Base-by-base conservation (phyloP, 495 filamentous ascomycete genomes). In the Neurospora africana region DNA sequence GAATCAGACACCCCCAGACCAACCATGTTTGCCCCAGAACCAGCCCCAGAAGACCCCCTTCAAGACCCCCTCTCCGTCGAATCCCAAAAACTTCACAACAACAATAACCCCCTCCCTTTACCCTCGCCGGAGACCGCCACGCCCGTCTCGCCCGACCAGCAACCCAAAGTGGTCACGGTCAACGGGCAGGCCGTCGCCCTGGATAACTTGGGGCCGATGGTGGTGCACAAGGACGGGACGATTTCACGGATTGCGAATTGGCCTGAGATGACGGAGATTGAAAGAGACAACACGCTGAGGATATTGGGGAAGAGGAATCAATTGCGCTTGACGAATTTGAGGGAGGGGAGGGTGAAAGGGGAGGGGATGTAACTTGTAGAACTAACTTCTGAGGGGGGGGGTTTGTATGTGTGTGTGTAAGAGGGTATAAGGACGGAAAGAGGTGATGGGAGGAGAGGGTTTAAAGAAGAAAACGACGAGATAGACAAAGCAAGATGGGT, bases 191-290 rank as follows among this genome's bases (percentile, higher is more conserved):
- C 83, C 1, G 82, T 89, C 3, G 83, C 81, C 19, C 79, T 91
- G 0, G 88, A 90, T 76, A 83, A 86, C 70, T 78, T 92, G 0
- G 90, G 90, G 0, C 90, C 90, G 4, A 84, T 91, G 79, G 88
- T 92, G 2, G 87, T 92, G n/a, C 89, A 89, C 75, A 77, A 82
- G 43, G 89, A 92, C 79, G 90, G 90, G 17, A 87, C 87, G 23
- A 77, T 91, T 40, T 86, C 87, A 74, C 86, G 89, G 23, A 89
- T 92, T 72, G 75, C 84, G 71, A 92, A 92, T 80, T 92, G 90
- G 90, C 82, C 79, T 37, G 81, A 88, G 75, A 91, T 92, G 90
- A 81, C 84, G 15, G 89, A 86, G 21, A 84, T 87, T 33, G 89
- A 91, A 81, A 81, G 83, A 73, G 76, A 85, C 74, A 90, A 87